Evolutionary conservation across 176 grass and related monocot species (phyloP), one percentile per base, ranked within the genome.

Genomic region (Elymus sibiricus): DNA sequence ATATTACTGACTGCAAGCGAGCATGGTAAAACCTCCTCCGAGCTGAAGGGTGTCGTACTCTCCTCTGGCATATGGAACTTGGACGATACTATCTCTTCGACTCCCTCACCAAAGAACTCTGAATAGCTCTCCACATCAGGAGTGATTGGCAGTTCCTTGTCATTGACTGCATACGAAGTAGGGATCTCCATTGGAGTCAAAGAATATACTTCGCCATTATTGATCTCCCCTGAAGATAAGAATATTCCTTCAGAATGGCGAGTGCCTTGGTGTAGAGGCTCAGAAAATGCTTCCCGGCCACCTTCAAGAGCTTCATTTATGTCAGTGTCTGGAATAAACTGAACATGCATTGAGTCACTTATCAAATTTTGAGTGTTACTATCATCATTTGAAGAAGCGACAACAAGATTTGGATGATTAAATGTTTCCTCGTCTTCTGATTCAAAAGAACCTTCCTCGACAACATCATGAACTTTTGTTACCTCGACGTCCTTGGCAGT

Each of bases 61-160:
- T 39, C 77, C 58, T 32, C 78, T 28, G 37, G 58, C 46, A 75
- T 75, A 29, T 51, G 72, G 44, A 75, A 75, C 46, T 75, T 75
- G 43, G 72, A 75, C 25, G 5, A 51, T 51, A 26, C 26, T 49
- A 25, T 49, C 35, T 83, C 79, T 26, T 86, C 17, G 2, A 39
- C 17, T 59, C 35, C 31, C 58, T 67, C 25, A 0, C 47, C 32
- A 82, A 26, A 37, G 11, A 68, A 76, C 61, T 83, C 47, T 59
- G 51, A 17, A 2, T 56, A 19, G 53, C 17, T 56, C 53, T 56
- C 53, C 53, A 56, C 0, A 2, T 56, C 53, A 21, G 53, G 53
- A 56, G 19, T 56, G 53, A 56, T 56, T 9, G 53, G 53, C 7
- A 56, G 53, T 8, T 56, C 53, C 53, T 56, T 21, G 2, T 22